A percentile compares a stretch with the other conserved stretches of the same genome.
These are phyloP conservation scores for Amaranthus tricolor DNA, from an alignment of 179 eudicot genomes.

Conservation along the genomic window DNA sequence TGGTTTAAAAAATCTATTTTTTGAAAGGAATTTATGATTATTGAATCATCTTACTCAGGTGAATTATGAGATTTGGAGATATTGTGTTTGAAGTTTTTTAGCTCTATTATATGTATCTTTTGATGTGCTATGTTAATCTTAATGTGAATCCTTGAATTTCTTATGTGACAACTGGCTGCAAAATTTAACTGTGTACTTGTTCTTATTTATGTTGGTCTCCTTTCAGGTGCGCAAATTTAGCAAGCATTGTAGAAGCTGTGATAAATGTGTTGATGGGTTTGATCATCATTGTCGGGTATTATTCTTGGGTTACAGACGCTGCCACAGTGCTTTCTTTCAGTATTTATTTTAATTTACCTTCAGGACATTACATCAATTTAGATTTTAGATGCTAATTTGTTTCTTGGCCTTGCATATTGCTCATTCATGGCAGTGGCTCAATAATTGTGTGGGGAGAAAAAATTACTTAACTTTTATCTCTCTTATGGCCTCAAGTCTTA, in stretches of 20 bases:
- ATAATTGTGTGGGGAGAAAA: constrained; percentile 92
- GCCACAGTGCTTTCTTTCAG: neutral
- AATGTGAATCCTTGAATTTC: neutral
- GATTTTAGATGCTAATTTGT: constrained; percentile 7
- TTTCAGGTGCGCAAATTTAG: constrained; percentile 91
- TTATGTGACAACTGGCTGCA: constrained; percentile 3
- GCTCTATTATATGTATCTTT: neutral
- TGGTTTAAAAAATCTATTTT: neutral
- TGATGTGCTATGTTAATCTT: neutral
- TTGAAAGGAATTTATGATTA: neutral
- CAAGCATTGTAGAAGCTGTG: constrained; percentile 97
- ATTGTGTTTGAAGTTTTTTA: neutral
- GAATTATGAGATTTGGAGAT: neutral
- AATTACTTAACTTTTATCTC: constrained; percentile 78
- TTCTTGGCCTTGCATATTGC: constrained; percentile 14
- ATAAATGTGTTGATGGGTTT: constrained; percentile 97
- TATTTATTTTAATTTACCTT: constrained; percentile 11
- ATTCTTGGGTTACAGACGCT: constrained; percentile 10
- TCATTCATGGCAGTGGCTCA: constrained; percentile 75
- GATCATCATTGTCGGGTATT: constrained; percentile 98
- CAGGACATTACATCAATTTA: neutral
- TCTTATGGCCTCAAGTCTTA: constrained; percentile 81
- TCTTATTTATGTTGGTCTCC: constrained; percentile 19
- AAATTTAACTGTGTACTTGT: constrained; percentile 4
- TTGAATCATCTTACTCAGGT: neutral